Conservation (phyloP, 2,329 filamentous ascomycete genomes). For the Aspergillus sp. region DNA sequence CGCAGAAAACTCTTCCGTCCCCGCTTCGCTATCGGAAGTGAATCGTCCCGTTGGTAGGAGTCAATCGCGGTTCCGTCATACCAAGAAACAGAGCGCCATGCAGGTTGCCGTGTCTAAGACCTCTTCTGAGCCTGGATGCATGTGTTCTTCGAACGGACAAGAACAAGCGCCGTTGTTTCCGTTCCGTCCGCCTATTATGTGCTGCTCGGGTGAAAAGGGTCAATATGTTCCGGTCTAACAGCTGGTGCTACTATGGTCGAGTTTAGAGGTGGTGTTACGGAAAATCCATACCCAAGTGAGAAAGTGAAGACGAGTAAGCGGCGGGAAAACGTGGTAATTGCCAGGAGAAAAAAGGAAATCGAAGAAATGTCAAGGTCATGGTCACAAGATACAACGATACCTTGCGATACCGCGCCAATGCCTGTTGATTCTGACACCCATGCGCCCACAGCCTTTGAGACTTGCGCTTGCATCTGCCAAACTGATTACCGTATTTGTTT, state of each 20-base stretch:
- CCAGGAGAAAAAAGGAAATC: no score
- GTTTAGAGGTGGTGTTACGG: no score
- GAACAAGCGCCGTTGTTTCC: constrained; percentile 11
- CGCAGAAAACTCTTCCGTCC: not conserved
- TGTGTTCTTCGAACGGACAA: constrained; percentile 7
- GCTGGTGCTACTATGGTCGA: no score
- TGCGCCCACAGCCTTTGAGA: not conserved
- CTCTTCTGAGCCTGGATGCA: constrained; percentile 16
- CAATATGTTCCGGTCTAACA: no score
- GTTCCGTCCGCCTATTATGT: constrained; percentile 17
- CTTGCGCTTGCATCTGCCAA: constrained; percentile 7
- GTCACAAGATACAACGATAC: no score
- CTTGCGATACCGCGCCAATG: constrained; percentile 1
- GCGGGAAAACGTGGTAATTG: no score
- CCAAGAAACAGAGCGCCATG: constrained; percentile 20
- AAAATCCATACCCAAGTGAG: no score
- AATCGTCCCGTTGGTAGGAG: constrained; percentile 14
- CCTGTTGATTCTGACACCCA: not conserved
- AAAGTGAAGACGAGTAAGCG: no score
- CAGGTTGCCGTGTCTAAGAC: constrained; percentile 29
- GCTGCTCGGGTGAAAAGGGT: constrained; percentile 2
- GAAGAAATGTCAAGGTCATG: no score
- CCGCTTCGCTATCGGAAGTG: constrained; percentile 8
- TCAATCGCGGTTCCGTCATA: constrained; percentile 21
- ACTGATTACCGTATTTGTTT: constrained; percentile 22